phyloP scores from a whole-genome alignment of 2,329 filamentous ascomycete species.

The Penicillium sp. region DNA sequence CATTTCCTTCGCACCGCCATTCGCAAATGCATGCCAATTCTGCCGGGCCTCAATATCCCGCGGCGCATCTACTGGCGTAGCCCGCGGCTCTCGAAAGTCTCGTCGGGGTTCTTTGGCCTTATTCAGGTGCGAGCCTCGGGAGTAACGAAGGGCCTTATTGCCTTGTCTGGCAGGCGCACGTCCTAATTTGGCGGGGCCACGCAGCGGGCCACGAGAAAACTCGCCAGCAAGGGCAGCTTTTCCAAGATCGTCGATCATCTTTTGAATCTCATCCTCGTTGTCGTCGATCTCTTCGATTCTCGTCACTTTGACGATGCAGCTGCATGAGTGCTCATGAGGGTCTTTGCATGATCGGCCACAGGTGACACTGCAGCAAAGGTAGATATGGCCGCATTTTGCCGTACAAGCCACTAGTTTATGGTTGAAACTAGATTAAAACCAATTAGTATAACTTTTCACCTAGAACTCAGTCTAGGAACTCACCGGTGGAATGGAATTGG shows the following conservation, averaged over 20 bases:
- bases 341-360: constrained; percentile 2
- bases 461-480: constrained; percentile 2
- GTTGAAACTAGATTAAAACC: neutral
- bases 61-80: neutral
- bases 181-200: neutral
- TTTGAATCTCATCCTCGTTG: neutral
- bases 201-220: neutral
- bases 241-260: neutral
- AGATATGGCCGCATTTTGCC: neutral
- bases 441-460: neutral
- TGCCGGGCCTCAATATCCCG: neutral
- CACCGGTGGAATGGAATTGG: constrained; percentile 55
- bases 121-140: neutral
- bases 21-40: constrained; percentile 1
- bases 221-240: neutral
- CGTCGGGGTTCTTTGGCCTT: neutral
- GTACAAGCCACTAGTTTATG: neutral
- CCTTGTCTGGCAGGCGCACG: neutral
- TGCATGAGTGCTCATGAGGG: constrained; percentile 5
- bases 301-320: neutral
- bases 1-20: neutral
- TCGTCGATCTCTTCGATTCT: neutral
- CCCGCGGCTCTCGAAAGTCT: neutral
- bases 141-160: neutral
- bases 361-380: constrained; percentile 1